Evolutionary conservation across 768 basidiomycete species (phyloP), one percentile per base, ranked within the genome.

Genomic region (Termitomyces heimii): DNA sequence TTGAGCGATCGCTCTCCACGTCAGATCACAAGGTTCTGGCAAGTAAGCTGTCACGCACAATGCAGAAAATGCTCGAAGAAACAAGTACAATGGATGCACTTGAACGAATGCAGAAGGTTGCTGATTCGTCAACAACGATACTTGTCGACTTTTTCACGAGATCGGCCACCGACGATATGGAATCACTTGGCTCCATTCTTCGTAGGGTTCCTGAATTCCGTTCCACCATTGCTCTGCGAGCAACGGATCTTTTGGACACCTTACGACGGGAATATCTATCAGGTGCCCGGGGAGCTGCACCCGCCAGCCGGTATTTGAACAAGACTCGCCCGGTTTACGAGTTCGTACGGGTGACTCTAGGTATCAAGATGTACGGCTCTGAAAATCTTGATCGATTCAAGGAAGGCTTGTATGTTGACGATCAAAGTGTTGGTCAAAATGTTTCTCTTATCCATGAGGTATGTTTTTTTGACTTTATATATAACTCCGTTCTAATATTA

Each of bases 291-390:
- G 89, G 88, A 3, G 65, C 73, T 9, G 78, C 88, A 6, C 91
- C 92, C 0, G 91, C 92, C 2, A 82, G 84, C 59, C 64, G 65
- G 10, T 83, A 77, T 70, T 77, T 95, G 57, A 83, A 82, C 66
- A 81, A 80, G 66, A 91, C 90, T 4, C 78, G 82, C 12, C 73
- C 82, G 5, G 68, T 94, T 24, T 95, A 95, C 69, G 84, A 89
- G 67, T 94, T 84, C 60, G 81, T 95, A 5, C 78, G 92, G 34
- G 58, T 81, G 22, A 80, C 77, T 8, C 73, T 94, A 29, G 89
- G 88, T n/a, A 82, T 93, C 59, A 75, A 75, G 62, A 93, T 92
- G 88, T 84, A 92, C 60, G 91, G 91, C 16, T 75, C 78, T 8
- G 88, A 90, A 63, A 94, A 94, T 65, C 75, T 84, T 59, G 72